phyloP scores from a whole-genome alignment of 345 rosid genomes.

The Mangifera indica region DNA sequence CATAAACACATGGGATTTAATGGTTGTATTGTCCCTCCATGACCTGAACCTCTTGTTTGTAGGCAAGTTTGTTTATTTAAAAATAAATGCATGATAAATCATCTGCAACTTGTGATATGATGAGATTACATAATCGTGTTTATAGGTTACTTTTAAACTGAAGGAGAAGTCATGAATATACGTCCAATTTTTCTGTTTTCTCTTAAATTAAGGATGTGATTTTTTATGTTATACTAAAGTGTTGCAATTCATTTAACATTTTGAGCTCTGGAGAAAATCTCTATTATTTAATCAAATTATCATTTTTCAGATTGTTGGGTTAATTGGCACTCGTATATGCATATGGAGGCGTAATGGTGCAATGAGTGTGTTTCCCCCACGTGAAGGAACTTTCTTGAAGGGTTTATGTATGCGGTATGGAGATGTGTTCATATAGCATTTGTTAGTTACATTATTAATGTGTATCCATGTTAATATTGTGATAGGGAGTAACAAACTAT shows the following conservation, averaged over 20 bases:
- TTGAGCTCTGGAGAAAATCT: neutral
- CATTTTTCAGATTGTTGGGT: conserved; percentile 74
- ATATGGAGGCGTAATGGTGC: conserved; percentile 85
- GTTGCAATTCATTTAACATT: neutral
- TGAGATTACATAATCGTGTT: too few species aligned
- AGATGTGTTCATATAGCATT: neutral
- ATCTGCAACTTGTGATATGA: too few species aligned
- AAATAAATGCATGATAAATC: neutral
- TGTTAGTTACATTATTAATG: neutral
- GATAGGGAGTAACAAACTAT: neutral
- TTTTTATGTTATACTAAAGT: conserved; percentile 1
- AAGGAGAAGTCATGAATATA: too few species aligned
- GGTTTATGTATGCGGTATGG: conserved; percentile 87
- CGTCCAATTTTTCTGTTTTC: too few species aligned
- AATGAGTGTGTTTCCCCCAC: conserved; percentile 72
- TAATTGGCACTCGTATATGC: conserved; percentile 72
- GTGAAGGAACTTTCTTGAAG: conserved; percentile 62
- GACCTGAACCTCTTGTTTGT: neutral
- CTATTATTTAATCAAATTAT: conserved; percentile 10
- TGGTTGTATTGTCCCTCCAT: too few species aligned
- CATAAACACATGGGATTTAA: neutral
- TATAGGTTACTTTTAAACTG: too few species aligned
- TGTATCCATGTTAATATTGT: neutral
- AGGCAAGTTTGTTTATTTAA: neutral
- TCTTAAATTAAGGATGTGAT: neutral